phyloP scores from a whole-genome alignment of 768 basidiomycete species.

The Hypholoma sublateritium region DNA sequence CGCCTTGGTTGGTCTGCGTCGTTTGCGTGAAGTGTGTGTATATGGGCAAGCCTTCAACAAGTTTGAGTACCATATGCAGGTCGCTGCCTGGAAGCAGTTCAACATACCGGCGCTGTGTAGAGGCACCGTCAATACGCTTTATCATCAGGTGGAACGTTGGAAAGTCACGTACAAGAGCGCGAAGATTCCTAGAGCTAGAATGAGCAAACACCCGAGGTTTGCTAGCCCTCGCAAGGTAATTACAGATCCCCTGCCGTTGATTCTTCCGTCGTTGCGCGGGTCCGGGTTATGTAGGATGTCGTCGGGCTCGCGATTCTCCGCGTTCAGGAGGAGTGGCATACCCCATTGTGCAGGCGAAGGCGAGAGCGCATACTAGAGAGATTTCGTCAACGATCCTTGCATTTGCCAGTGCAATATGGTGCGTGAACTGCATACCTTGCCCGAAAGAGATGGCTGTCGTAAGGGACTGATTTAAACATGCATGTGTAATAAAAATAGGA shows the following conservation, averaged over 20 bases:
- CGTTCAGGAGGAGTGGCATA: conserved; percentile 38
- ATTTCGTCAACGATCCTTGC: not conserved
- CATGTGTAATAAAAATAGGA: not conserved
- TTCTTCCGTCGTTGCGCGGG: conserved; percentile 50
- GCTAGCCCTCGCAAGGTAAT: conserved; percentile 61
- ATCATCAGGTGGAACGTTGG: not conserved
- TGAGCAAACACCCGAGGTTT: conserved; percentile 62
- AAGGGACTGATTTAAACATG: not conserved
- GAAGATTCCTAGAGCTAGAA: conserved; percentile 47
- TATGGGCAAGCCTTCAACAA: conserved; percentile 47
- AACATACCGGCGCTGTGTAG: conserved; percentile 5
- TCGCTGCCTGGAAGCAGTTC: not conserved
- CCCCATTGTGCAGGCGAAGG: conserved; percentile 52
- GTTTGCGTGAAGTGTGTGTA: conserved; percentile 42
- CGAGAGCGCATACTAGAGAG: conserved; percentile 34
- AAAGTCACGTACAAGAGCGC: conserved; percentile 51
- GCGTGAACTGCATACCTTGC: conserved; percentile 24
- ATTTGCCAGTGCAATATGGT: no score
- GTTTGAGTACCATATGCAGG: not conserved
- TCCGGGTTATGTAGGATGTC: conserved; percentile 66
- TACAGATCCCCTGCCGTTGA: conserved; percentile 55
- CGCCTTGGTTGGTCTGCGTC: conserved; percentile 46
- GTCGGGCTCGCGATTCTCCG: conserved; percentile 47
- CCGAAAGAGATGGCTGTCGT: conserved; percentile 27
- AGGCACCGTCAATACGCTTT: not conserved